phyloP scores from a whole-genome alignment of 306 rosid genomes.

The Begonia loranthoides region DNA sequence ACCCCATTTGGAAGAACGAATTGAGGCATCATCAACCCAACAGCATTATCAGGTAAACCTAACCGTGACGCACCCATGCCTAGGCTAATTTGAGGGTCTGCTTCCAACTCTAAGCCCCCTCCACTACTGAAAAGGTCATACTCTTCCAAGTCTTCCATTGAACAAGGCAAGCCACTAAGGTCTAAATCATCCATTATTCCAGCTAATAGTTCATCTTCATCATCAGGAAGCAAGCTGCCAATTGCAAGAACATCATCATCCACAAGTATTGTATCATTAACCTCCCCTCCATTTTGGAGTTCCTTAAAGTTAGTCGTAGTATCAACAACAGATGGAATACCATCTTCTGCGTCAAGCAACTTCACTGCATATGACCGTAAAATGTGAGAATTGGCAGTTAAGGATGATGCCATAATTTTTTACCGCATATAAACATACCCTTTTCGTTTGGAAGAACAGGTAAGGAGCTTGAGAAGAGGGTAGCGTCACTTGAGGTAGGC shows the following conservation, averaged over 20 bases:
- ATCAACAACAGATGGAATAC: slow-evolving; percentile 35
- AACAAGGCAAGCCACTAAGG: slow-evolving; percentile 70
- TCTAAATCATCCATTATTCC: slow-evolving; percentile 84
- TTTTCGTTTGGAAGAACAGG: slow-evolving; percentile 75
- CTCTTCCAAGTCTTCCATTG: slow-evolving; percentile 80
- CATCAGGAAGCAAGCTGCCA: slow-evolving; percentile 67
- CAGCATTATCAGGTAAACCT: slow-evolving; percentile 38
- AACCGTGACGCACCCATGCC: slow-evolving; percentile 42
- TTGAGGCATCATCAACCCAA: slow-evolving; percentile 28
- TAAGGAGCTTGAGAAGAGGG: slow-evolving; percentile 79
- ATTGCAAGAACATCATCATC: slow-evolving; percentile 35
- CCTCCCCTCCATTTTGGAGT: slow-evolving; percentile 21
- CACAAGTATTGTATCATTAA: slow-evolving; percentile 34
- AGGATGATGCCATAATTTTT: too few species aligned
- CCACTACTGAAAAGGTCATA: slow-evolving; percentile 78
- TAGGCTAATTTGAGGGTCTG: slow-evolving; percentile 50
- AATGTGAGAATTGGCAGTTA: neutral
- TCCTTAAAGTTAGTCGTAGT: slow-evolving; percentile 28
- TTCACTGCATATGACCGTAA: slow-evolving; percentile 40
- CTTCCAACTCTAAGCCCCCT: slow-evolving; percentile 84
- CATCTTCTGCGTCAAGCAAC: slow-evolving; percentile 25
- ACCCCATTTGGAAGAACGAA: slow-evolving; percentile 52
- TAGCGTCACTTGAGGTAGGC: slow-evolving; percentile 47
- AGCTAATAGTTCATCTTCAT: slow-evolving; percentile 67
- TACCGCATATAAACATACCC: slow-evolving; percentile 28